A percentile compares a stretch with the other conserved stretches of the same genome.
Evolutionary conservation across 495 filamentous ascomycete genomes (phyloP).

Genomic region (Penicillium ucsense): DNA sequence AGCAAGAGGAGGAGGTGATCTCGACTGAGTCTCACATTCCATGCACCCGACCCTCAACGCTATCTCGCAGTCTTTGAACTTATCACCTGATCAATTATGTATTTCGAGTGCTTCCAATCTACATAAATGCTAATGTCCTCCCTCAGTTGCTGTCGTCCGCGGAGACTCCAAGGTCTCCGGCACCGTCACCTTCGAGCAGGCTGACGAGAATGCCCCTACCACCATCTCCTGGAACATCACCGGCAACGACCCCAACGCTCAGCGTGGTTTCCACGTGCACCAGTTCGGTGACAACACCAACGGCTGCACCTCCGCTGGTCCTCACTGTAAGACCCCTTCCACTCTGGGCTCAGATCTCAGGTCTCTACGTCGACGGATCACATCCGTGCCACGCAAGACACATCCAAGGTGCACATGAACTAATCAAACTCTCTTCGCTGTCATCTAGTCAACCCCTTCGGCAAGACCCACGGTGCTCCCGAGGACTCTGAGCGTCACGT

Average conservation of each 20-base stretch:
- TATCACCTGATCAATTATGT: too few relatives aligned
- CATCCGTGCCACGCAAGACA: too few relatives aligned
- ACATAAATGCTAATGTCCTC: constrained; percentile 1
- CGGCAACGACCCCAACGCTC: constrained; percentile 86
- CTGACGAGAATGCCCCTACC: constrained; percentile 66
- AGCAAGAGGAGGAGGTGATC: too few relatives aligned
- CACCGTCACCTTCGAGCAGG: constrained; percentile 91
- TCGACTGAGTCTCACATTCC: too few relatives aligned
- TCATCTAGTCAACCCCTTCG: constrained; percentile 77
- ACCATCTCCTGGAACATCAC: constrained; percentile 86
- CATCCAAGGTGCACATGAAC: too few relatives aligned
- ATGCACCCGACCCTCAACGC: too few relatives aligned
- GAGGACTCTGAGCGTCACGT: constrained; percentile 77
- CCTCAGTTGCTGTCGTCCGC: constrained; percentile 82
- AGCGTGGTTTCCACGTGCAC: constrained; percentile 97
- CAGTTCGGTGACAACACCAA: constrained; percentile 99
- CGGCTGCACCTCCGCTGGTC: constrained; percentile 94
- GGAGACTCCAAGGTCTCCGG: constrained; percentile 91
- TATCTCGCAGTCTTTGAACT: too few relatives aligned
- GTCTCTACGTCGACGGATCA: too few relatives aligned
- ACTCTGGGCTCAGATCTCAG: too few relatives aligned
- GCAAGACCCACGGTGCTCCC: constrained; percentile 86
- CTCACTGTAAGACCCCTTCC: constrained; percentile 64
- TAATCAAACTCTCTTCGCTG: neutral
- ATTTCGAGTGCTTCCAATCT: neutral